A percentile compares a stretch with the other conserved stretches of the same genome.
Conservation (phyloP, 2,329 filamentous ascomycete genomes). For the Neofusicoccum kwambonambiense region DNA sequence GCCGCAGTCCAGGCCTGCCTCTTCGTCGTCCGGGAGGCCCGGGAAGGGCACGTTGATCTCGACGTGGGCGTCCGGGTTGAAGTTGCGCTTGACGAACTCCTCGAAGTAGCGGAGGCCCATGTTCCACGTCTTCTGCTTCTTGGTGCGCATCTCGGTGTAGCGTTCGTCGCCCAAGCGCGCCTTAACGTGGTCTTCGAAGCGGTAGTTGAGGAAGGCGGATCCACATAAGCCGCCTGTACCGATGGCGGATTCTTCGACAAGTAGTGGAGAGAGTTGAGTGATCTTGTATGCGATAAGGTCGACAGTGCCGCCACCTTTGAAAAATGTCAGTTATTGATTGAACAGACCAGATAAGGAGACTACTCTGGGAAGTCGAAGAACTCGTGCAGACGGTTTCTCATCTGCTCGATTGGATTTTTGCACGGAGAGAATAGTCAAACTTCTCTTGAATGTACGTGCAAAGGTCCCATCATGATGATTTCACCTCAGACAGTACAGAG, state of each 20-base stretch:
- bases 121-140: slow-evolving; percentile 75
- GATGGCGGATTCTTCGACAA: slow-evolving; percentile 72
- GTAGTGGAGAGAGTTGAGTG: slow-evolving; percentile 67
- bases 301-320: slow-evolving; percentile 55
- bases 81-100: slow-evolving; percentile 81
- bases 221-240: slow-evolving; percentile 77
- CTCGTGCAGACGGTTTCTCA: background rate
- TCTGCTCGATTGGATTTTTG: no score
- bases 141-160: slow-evolving; percentile 73
- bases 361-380: background rate
- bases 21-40: slow-evolving; percentile 72
- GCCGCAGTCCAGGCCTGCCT: slow-evolving; percentile 68
- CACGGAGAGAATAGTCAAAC: no score
- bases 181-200: slow-evolving; percentile 76
- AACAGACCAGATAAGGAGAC: no score
- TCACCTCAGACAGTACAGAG: no score
- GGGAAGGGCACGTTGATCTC: slow-evolving; percentile 79
- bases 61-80: slow-evolving; percentile 68
- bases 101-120: slow-evolving; percentile 75
- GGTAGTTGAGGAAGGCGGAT: slow-evolving; percentile 75
- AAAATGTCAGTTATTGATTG: background rate
- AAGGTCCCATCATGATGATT: no score
- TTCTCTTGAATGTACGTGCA: no score
- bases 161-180: slow-evolving; percentile 63
- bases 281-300: slow-evolving; percentile 83